phyloP scores from a whole-genome alignment of 345 rosid genomes.

The Noccaea caerulescens region DNA sequence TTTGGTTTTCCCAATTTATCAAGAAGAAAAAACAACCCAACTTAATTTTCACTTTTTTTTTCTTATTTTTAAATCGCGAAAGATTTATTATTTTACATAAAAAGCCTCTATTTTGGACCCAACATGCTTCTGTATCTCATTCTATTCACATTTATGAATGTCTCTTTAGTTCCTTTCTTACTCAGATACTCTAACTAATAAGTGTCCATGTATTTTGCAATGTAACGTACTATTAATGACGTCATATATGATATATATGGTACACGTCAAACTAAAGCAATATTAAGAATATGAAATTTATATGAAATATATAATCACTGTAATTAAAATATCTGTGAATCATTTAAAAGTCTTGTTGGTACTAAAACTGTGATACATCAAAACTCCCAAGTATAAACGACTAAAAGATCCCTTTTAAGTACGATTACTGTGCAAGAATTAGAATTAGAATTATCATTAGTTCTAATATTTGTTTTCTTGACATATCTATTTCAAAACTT shows the following conservation, averaged over 20 bases:
- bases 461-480: not conserved
- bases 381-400: not conserved
- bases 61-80: constrained; percentile 1
- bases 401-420: not conserved
- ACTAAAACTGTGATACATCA: not conserved
- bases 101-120: constrained; percentile 74
- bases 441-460: not conserved
- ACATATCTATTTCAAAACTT: not conserved
- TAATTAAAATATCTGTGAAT: not conserved
- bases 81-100: constrained; percentile 51
- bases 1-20: constrained; percentile 47
- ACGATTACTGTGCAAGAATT: not conserved
- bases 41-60: constrained; percentile 15
- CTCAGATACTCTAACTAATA: constrained; percentile 32
- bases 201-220: constrained; percentile 17
- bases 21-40: constrained; percentile 33
- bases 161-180: constrained; percentile 35
- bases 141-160: constrained; percentile 48
- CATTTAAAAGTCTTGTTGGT: not conserved
- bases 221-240: constrained; percentile 1
- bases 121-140: constrained; percentile 47
- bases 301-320: too few relatives aligned
- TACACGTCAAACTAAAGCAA: not conserved
- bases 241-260: not conserved
- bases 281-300: too few relatives aligned